Evolutionary conservation across 1,139 yeast genomes (phyloP), one percentile per base, ranked within the genome.

Genomic region (Magnusiomyces suaveolens): DNA sequence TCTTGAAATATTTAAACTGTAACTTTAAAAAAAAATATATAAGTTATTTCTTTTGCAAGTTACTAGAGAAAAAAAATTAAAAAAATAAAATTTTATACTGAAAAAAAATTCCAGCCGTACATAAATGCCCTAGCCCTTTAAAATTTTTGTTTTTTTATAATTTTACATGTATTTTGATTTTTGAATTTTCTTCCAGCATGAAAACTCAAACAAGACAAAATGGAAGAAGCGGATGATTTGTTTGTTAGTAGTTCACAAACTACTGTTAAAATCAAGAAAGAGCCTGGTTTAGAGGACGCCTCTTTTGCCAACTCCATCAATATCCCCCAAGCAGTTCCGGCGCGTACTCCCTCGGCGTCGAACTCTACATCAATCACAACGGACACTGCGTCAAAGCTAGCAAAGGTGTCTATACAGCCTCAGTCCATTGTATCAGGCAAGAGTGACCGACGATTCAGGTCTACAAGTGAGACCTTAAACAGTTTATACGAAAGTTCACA

Each of bases 391-490:
- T 3, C 8, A 36, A 36, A 36, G 8, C 41, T 29, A 6, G 33
- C 33, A 3, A 18, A 6, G 4, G 41, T 36, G 3, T 36, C 18
- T 10, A 10, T 36, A 3, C 10, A n/a, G 16, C 41, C 41, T 36
- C 41, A 36, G 16, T 41, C 44, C 3, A 21, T 41, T 21, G 25
- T n/a, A 20, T n/a, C 23, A 18, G 25, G 25, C 12, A 29, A 29
- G 8, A 23, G 12, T 23, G 21, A 14, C 33, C 23, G 16, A 44
- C 20, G 3, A n/a, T 3, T 26, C 8, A 32, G 32, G 24, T 48
- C 51, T 24, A 48, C 51, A 21, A 38, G 46, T 16, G 51, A 48
- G 18, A 38, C 46, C 3, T 23, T 48, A 25, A 48, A 48, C 20
- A 14, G 20, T 10, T 24, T 48, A 21, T 48, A 48, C 24, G 51